phyloP scores from a whole-genome alignment of 2,329 filamentous ascomycete genomes.

The Chrysoporthe austroafricana region DNA sequence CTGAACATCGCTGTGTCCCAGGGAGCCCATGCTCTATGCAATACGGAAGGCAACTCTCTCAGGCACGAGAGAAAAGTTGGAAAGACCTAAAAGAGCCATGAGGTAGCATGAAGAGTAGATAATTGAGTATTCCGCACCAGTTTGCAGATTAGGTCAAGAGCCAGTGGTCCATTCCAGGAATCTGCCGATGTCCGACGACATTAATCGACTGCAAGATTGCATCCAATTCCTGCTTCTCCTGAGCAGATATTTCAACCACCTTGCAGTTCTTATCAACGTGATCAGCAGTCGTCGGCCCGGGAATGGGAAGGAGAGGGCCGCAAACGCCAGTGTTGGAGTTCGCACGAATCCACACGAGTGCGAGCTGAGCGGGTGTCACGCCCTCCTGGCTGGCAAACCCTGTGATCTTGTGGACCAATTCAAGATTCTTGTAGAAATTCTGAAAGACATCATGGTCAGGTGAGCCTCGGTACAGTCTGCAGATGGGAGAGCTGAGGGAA shows the following conservation, averaged over 20 bases:
- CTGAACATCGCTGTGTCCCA: background rate
- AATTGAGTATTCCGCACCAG: background rate
- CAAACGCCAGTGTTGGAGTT: constrained; percentile 7
- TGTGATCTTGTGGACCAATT: constrained; percentile 10
- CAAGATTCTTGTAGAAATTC: constrained; percentile 15
- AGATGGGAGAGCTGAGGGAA: background rate
- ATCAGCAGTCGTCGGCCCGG: constrained; percentile 3
- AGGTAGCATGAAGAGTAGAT: background rate
- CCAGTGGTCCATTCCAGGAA: constrained; percentile 7
- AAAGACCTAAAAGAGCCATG: background rate
- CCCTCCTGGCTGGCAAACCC: constrained; percentile 2
- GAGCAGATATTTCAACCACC: background rate
- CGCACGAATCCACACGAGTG: constrained; percentile 14
- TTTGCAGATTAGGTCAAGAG: background rate
- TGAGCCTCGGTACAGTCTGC: background rate
- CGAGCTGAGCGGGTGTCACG: constrained; percentile 15
- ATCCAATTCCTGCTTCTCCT: constrained; percentile 6
- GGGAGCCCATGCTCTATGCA: too few relatives aligned
- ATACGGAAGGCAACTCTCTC: too few relatives aligned
- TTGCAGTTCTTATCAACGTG: constrained; percentile 9
- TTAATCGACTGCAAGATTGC: constrained; percentile 2
- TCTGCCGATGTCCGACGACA: constrained; percentile 6
- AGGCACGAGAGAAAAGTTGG: background rate
- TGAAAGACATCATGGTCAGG: background rate
- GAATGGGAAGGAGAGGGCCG: constrained; percentile 12